phyloP scores from a whole-genome alignment of 2,329 filamentous ascomycete species.

The Cryphonectria carpinicola region DNA sequence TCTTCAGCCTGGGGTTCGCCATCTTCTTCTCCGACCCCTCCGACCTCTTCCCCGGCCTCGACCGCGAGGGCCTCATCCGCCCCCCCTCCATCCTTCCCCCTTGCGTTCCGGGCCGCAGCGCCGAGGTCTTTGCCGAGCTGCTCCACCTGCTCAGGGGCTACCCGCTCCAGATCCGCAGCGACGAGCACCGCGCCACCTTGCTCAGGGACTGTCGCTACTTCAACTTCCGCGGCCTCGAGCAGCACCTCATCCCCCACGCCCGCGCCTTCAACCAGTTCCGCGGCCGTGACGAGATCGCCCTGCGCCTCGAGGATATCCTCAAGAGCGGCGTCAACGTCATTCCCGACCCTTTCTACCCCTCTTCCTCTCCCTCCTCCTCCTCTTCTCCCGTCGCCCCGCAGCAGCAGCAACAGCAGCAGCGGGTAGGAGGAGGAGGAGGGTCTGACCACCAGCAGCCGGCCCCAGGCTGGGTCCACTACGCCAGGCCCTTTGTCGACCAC shows the following conservation, averaged over 20 bases:
- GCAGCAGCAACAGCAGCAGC: slow-evolving; percentile 48
- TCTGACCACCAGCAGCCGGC: slow-evolving; percentile 47
- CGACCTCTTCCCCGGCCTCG: slow-evolving; percentile 84
- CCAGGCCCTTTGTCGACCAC: slow-evolving; percentile 84
- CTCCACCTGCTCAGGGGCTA: slow-evolving; percentile 84
- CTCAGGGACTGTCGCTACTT: slow-evolving; percentile 90
- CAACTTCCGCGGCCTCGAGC: slow-evolving; percentile 89
- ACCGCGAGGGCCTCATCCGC: slow-evolving; percentile 76
- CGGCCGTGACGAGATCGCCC: slow-evolving; percentile 71
- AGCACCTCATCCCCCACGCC: slow-evolving; percentile 77
- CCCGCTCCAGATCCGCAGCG: slow-evolving; percentile 74
- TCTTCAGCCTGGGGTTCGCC: slow-evolving; percentile 88
- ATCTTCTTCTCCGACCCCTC: slow-evolving; percentile 79
- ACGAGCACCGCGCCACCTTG: slow-evolving; percentile 75
- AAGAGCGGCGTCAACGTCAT: slow-evolving; percentile 78
- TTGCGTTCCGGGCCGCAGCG: slow-evolving; percentile 76
- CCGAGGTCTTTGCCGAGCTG: slow-evolving; percentile 83
- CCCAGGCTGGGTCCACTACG: slow-evolving; percentile 71
- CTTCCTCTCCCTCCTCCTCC: slow-evolving; percentile 33
- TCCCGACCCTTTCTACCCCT: slow-evolving; percentile 47
- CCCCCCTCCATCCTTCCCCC: slow-evolving; percentile 87
- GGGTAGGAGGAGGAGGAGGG: neutral
- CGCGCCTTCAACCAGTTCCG: slow-evolving; percentile 76
- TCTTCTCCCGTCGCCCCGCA: slow-evolving; percentile 49
- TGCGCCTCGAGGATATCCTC: slow-evolving; percentile 84